Conservation (phyloP, 257 asterid species). For the Agastache rugosa region DNA sequence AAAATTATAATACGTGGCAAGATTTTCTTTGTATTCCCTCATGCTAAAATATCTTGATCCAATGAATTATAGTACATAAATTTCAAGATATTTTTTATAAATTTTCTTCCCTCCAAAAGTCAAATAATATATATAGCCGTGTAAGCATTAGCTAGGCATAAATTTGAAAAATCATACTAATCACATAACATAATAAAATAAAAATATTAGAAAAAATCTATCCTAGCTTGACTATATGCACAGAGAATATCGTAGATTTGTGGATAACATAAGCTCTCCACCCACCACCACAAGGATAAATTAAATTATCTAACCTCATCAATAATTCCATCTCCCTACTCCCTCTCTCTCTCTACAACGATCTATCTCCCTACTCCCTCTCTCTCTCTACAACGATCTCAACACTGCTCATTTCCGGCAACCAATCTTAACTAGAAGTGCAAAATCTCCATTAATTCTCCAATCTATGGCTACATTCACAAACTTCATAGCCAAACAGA, state of each 20-base stretch:
- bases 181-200: neutral
- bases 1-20: too few relatives aligned
- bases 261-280: constrained; percentile 38
- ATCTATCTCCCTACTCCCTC: neutral
- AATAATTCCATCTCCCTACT: neutral
- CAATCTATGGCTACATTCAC: constrained; percentile 65
- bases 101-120: too few relatives aligned
- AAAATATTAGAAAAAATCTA: neutral
- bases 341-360: neutral
- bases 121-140: too few relatives aligned
- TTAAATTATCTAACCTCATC: constrained; percentile 24
- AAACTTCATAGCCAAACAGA: constrained; percentile 64
- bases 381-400: neutral
- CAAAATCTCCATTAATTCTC: neutral
- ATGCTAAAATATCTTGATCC: too few relatives aligned
- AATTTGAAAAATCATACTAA: neutral
- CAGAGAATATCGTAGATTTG: constrained; percentile 30
- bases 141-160: too few relatives aligned
- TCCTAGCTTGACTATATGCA: neutral
- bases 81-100: too few relatives aligned
- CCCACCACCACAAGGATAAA: constrained; percentile 31
- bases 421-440: too few relatives aligned
- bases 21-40: too few relatives aligned
- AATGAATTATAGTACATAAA: too few relatives aligned
- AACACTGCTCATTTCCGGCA: neutral